A percentile compares a stretch with the other conserved stretches of the same genome.
Conservation (phyloP, 805 yeast species). For the Wickerhamiella spandovensis region DNA sequence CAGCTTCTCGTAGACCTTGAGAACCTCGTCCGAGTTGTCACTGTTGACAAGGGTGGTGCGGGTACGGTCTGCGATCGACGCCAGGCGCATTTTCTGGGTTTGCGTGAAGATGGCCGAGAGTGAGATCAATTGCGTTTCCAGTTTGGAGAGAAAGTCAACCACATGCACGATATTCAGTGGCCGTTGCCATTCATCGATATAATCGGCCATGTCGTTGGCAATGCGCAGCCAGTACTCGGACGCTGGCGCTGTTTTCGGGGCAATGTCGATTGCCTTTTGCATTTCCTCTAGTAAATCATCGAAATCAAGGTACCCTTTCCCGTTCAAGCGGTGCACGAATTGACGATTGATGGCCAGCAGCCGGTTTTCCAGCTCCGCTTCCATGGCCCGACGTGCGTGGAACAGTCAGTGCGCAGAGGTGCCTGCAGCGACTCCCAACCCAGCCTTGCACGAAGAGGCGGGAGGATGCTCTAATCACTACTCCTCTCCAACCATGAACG, state of each 20-base stretch:
- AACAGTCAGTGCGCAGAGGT: neutral
- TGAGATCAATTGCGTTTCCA: conserved; percentile 31
- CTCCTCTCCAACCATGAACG: conserved; percentile 4
- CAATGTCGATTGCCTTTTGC: conserved; percentile 32
- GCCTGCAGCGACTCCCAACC: neutral
- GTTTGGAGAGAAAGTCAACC: conserved; percentile 26
- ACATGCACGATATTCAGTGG: conserved; percentile 23
- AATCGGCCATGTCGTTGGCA: conserved; percentile 57
- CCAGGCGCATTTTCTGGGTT: conserved; percentile 41
- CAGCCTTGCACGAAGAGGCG: neutral
- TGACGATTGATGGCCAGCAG: conserved; percentile 15
- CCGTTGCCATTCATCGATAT: conserved; percentile 30
- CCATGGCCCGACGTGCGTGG: too few relatives aligned
- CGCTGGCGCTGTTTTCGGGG: conserved; percentile 12
- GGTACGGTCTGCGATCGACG: conserved; percentile 40
- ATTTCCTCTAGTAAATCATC: conserved; percentile 28
- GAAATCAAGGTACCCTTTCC: conserved; percentile 11
- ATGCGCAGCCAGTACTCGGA: conserved; percentile 43
- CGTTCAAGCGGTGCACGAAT: conserved; percentile 15
- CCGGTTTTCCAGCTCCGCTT: conserved; percentile 13
- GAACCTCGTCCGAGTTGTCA: conserved; percentile 33
- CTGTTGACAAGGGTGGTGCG: conserved; percentile 30
- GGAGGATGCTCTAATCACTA: neutral
- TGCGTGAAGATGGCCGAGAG: conserved; percentile 27
- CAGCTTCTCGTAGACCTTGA: conserved; percentile 32